Base-by-base conservation (phyloP, 495 filamentous ascomycete genomes). In the Lepidopterella palustris region DNA sequence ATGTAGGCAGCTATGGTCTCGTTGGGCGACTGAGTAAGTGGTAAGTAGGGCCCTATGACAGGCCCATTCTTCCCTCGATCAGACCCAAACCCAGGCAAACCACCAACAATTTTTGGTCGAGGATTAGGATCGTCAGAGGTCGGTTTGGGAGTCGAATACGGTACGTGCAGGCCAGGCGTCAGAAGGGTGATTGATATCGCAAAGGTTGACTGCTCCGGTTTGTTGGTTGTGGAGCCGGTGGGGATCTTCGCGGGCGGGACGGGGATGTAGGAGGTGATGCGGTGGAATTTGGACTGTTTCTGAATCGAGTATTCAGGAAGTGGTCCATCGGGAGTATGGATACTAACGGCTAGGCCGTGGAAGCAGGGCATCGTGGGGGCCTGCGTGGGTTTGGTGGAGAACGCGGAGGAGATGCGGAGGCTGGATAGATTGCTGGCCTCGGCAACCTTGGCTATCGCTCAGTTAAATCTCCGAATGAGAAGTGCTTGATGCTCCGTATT, bases 1-100 rank as follows among this genome's bases (percentile, higher is more conserved):
- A 99, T 97, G 69, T 99, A 99, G 11, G 93, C 93, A 18, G 93
- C 93, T 55, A 99, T 89, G 1, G 95, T 97, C 74, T 97, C 93
- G 68, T 97, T 96, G 50, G 87, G 84, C 23, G 88, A 92, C 39
- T 84, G 83, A 5, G 92, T 97, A 73, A 95, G 79, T 2, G 92
- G 87, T 58, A 89, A 84, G 71, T 99, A 99, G 0, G 91, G 89
- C 45, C 79, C 81, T n/a, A 95, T 84, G 27, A 82, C 74, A 29
- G 75, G 71, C 28, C 70, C 73, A 59, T 79, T 83, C 60, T 77
- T 79, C 26, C 82, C 83, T 53, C 81, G 73, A 47, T 82, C 79
- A 39, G 65, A 70, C 6, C 72, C 24, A 27, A 75, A 73, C 62
- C 85, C 84, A 5, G 87, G 83, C 32, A 89, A 67, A 39, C 82